Base-by-base conservation (phyloP, 768 basidiomycete species). In the Lyophyllum shimeji region DNA sequence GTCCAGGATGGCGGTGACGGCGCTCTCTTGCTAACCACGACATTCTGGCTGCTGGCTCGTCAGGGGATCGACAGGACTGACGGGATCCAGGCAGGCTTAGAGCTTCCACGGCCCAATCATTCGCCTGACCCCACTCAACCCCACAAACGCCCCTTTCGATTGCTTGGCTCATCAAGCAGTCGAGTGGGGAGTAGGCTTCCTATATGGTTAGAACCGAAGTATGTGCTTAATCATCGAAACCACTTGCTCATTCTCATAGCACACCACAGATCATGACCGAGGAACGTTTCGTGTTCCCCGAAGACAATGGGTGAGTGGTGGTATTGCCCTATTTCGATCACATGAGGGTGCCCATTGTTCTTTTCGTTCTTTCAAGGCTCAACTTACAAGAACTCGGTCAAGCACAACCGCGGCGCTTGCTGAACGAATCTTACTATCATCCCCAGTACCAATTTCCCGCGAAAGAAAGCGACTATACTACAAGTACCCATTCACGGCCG, bases 271-370 rank as follows among this genome's bases (percentile, higher is more conserved):
- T 21, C n/a, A 11, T 43, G 39, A 45, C 53, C 44, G 20, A 18
- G 4, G 50, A 46, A 8, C 42, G 15, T 23, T 24, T 24, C 31
- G 20, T 21, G 25, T 23, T 17, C 27, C 11, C 27, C 25, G 48
- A 37, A 12, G 27, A 53, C 43, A 60, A 60, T 60, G 58, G 58
- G 58, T 60, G 33, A 52, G 54, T n/a, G 20, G n/a, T 8, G 24
- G 34, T 20, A n/a, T 40, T n/a, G 39, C 21, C 21, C n/a, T 33
- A 4, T 31, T 29, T 47, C 17, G 24, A 17, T 40, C 39, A 18
- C 9, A 53, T 44, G 39, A 27, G n/a, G 15, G 29, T 13, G n/a
- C 37, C 44, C 18, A 40, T 34, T 33, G 17, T 39, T 42, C 37
- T 12, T 49, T 31, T 31, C 23, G n/a, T 25, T 20, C 3, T 45